A percentile compares a stretch with the other conserved stretches of the same genome.
phyloP scores from a whole-genome alignment of 116 monocot genomes.

The Trichopus zeylanicus region DNA sequence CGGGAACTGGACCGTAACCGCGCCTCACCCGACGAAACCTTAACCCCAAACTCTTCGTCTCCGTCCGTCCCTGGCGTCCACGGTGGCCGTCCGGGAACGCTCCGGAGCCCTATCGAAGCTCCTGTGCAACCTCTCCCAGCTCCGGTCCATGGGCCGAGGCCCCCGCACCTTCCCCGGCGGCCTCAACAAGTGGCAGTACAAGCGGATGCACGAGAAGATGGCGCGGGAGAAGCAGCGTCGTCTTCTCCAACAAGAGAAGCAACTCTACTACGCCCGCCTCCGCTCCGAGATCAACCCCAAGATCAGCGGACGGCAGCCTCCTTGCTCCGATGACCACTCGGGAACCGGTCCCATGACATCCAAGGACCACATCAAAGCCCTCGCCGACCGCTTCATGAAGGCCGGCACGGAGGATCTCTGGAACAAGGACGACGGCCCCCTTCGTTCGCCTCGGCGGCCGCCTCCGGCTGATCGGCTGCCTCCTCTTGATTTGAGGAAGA shows the following conservation, averaged over 20 bases:
- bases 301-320: background rate
- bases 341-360: slow-evolving; percentile 31
- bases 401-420: slow-evolving; percentile 87
- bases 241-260: slow-evolving; percentile 78
- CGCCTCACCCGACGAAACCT: no score
- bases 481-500: slow-evolving; percentile 31
- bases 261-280: slow-evolving; percentile 79
- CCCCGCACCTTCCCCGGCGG: slow-evolving; percentile 94
- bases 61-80: no score
- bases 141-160: slow-evolving; percentile 78
- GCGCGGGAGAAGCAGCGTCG: slow-evolving; percentile 69
- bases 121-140: slow-evolving; percentile 1
- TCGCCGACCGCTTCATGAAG: slow-evolving; percentile 86
- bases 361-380: slow-evolving; percentile 58
- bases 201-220: slow-evolving; percentile 97
- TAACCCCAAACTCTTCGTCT: no score
- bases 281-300: slow-evolving; percentile 63
- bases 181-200: slow-evolving; percentile 93
- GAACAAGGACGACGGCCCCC: slow-evolving; percentile 81
- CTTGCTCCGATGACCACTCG: background rate
- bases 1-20: no score
- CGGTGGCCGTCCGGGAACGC: no score
- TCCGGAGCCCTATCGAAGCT: no score
- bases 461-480: background rate
- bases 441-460: no score